Conservation (phyloP, 345 rosid species). For the Hibiscus tridactylites region DNA sequence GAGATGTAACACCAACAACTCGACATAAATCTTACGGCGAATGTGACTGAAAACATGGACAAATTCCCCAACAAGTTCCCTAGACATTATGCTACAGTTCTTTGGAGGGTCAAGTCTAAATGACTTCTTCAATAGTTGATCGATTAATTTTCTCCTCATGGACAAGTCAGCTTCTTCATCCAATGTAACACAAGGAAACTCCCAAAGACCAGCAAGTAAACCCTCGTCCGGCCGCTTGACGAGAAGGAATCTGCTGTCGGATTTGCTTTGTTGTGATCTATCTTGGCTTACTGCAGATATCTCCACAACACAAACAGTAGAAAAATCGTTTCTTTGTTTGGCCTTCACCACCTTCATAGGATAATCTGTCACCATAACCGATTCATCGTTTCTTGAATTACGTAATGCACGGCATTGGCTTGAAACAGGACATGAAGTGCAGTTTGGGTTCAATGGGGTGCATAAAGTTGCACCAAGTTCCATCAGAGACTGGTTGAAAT, state of each 20-base stretch:
- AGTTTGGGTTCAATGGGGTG: slow-evolving; percentile 59
- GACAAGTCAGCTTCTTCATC: slow-evolving; percentile 41
- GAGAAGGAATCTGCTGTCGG: slow-evolving; percentile 56
- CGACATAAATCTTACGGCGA: slow-evolving; percentile 69
- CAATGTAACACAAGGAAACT: slow-evolving; percentile 67
- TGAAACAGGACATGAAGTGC: slow-evolving; percentile 75
- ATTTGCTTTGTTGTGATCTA: slow-evolving; percentile 17
- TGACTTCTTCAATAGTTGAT: slow-evolving; percentile 46
- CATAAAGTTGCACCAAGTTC: slow-evolving; percentile 95
- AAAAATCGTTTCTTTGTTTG: slow-evolving; percentile 61
- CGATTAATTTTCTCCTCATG: slow-evolving; percentile 47
- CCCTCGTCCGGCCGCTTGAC: slow-evolving; percentile 80
- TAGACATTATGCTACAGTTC: slow-evolving; percentile 35
- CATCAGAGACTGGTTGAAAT: slow-evolving; percentile 93
- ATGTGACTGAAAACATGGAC: slow-evolving; percentile 77
- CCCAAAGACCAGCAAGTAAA: slow-evolving; percentile 97
- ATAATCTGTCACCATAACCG: slow-evolving; percentile 54
- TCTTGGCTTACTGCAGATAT: slow-evolving; percentile 33
- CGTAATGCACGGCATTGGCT: slow-evolving; percentile 59
- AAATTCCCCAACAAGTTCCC: slow-evolving; percentile 81
- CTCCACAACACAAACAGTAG: slow-evolving; percentile 80
- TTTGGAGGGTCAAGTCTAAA: slow-evolving; percentile 41
- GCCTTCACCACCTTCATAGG: slow-evolving; percentile 62
- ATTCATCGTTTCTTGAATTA: slow-evolving; percentile 38
- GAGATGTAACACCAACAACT: slow-evolving; percentile 47